Conservation (phyloP, 192 early-diverging fungal genomes). For the Gigaspora rosea region DNA sequence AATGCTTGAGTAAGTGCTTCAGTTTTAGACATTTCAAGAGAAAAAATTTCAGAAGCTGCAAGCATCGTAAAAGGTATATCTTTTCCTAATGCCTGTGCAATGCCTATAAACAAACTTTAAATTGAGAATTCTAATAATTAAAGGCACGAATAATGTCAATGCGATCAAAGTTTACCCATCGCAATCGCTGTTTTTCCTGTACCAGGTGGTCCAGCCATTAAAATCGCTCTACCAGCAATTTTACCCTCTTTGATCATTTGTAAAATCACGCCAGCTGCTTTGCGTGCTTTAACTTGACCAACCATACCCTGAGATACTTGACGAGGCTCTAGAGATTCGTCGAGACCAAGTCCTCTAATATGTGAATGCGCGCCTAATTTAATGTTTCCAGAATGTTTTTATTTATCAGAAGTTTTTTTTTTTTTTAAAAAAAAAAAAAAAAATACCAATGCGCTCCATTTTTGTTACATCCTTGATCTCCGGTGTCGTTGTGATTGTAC, state of each 20-base stretch:
- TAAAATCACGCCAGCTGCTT: conserved; percentile 94
- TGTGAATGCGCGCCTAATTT: conserved; percentile 92
- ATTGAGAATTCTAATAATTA: too few species aligned
- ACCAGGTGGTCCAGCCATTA: conserved; percentile 98
- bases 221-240: conserved; percentile 93
- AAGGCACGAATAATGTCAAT: background rate
- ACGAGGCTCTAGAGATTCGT: conserved; percentile 90
- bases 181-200: conserved; percentile 99
- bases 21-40: conserved; percentile 98
- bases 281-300: conserved; percentile 91
- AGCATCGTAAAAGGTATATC: conserved; percentile 99
- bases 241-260: conserved; percentile 98
- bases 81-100: conserved; percentile 90
- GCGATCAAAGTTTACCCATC: conserved; percentile 68
- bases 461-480: conserved; percentile 73
- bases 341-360: conserved; percentile 94
- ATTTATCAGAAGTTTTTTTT: background rate
- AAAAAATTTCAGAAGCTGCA: conserved; percentile 97
- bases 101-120: conserved; percentile 46
- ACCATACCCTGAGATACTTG: conserved; percentile 95
- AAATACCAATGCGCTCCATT: conserved; percentile 84
- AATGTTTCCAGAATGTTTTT: background rate
- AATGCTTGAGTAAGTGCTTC: conserved; percentile 98
- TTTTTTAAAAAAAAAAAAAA: too few species aligned
- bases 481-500: conserved; percentile 48